Conservation (phyloP, 2,329 filamentous ascomycete species). For the Akanthomyces lecanii region DNA sequence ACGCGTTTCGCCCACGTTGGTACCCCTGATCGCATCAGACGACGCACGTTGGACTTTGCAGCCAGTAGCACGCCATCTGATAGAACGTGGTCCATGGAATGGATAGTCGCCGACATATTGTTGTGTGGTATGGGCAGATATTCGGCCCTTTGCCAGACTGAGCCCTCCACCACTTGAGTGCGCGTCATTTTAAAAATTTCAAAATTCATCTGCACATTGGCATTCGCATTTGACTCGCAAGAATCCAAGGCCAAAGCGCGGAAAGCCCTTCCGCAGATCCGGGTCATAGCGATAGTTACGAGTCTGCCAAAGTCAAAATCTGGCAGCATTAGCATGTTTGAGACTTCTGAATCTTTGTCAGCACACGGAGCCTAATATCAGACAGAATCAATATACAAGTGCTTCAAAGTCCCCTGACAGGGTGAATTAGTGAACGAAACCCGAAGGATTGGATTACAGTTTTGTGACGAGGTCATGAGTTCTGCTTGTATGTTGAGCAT, state of each 20-base stretch:
- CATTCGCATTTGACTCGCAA: too few species aligned
- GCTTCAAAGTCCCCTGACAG: neutral
- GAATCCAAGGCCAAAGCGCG: neutral
- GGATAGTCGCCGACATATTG: neutral
- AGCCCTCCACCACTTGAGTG: neutral
- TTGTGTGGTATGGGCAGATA: neutral
- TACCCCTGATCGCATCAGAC: neutral
- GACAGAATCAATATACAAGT: neutral
- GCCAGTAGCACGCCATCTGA: neutral
- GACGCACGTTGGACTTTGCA: neutral
- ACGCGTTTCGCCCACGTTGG: neutral
- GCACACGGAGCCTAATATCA: neutral
- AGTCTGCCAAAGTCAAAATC: too few species aligned
- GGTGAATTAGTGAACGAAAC: neutral
- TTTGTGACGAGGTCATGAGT: neutral
- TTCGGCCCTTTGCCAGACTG: neutral
- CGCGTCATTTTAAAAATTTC: neutral
- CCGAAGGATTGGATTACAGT: neutral
- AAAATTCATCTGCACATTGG: neutral
- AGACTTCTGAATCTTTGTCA: neutral
- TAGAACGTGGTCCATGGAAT: constrained; percentile 1
- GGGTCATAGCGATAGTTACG: too few species aligned
- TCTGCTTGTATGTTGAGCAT: neutral
- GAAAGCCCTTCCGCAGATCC: too few species aligned
- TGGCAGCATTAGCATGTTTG: too few species aligned